phyloP scores from a whole-genome alignment of 2,329 filamentous ascomycete genomes.

The Fusarium lateritium region DNA sequence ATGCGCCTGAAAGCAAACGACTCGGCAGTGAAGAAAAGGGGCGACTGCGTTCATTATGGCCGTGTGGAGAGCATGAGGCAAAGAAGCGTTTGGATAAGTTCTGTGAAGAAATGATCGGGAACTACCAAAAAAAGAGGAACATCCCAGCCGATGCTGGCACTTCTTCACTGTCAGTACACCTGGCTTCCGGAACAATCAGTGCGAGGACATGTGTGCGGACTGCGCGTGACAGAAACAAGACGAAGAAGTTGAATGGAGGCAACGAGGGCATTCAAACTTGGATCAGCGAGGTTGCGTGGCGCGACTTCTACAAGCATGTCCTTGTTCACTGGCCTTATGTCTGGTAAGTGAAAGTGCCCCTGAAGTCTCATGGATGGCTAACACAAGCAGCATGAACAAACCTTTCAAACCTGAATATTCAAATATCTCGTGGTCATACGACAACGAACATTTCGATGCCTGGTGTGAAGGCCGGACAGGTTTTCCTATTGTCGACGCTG shows the following conservation, averaged over 20 bases:
- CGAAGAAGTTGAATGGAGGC: slow-evolving; percentile 76
- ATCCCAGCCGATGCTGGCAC: slow-evolving; percentile 74
- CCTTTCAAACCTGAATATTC: slow-evolving; percentile 85
- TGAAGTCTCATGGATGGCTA: not conserved
- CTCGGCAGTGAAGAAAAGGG: slow-evolving; percentile 72
- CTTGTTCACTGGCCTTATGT: slow-evolving; percentile 88
- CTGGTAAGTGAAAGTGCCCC: slow-evolving; percentile 65
- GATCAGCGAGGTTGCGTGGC: slow-evolving; percentile 89
- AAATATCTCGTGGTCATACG: slow-evolving; percentile 86
- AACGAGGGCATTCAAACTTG: slow-evolving; percentile 77
- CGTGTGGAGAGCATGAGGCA: slow-evolving; percentile 82
- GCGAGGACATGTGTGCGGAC: slow-evolving; percentile 75
- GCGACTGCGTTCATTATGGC: slow-evolving; percentile 74
- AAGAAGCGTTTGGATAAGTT: slow-evolving; percentile 75
- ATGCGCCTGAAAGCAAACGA: slow-evolving; percentile 73
- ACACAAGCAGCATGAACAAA: slow-evolving; percentile 66
- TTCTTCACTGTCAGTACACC: slow-evolving; percentile 79
- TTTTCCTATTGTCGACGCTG: slow-evolving; percentile 87
- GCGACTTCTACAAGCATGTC: slow-evolving; percentile 91
- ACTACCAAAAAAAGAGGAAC: slow-evolving; percentile 77
- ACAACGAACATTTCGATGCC: slow-evolving; percentile 75
- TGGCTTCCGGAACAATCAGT: slow-evolving; percentile 77
- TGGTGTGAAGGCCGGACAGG: slow-evolving; percentile 85
- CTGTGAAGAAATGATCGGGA: slow-evolving; percentile 71
- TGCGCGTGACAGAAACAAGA: slow-evolving; percentile 74